These are phyloP conservation scores for Pleomassaria siparia DNA, from an alignment of 2,329 filamentous ascomycete species.

Conservation along the genomic window DNA sequence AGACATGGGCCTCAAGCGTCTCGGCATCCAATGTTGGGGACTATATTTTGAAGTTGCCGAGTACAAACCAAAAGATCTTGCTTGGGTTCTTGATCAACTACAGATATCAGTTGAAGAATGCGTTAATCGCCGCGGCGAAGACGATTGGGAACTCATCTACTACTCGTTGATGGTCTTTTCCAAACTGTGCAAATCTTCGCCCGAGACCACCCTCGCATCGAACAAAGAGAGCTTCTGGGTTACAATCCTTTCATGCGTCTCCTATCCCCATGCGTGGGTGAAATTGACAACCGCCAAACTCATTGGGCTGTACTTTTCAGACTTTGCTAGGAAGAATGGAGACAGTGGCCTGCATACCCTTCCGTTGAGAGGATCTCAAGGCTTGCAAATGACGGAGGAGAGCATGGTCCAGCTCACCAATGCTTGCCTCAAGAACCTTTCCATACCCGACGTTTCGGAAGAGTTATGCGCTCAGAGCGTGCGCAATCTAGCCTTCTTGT, in stretches of 20 bases:
- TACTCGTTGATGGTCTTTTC: constrained; percentile 70
- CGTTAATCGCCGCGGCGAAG: constrained; percentile 52
- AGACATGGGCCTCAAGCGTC: constrained; percentile 68
- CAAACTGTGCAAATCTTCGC: constrained; percentile 67
- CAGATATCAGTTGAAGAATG: constrained; percentile 56
- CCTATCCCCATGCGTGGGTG: constrained; percentile 71
- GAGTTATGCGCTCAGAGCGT: constrained; percentile 76
- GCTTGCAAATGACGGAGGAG: constrained; percentile 65
- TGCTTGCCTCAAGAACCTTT: constrained; percentile 61
- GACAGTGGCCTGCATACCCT: constrained; percentile 56
- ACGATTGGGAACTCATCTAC: constrained; percentile 73
- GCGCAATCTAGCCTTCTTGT: constrained; percentile 82
- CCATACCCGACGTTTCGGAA: constrained; percentile 66
- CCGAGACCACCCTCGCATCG: constrained; percentile 63
- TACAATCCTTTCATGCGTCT: constrained; percentile 67
- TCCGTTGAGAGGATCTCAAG: constrained; percentile 69
- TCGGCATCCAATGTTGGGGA: constrained; percentile 78
- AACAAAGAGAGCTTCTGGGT: constrained; percentile 70
- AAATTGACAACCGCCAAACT: constrained; percentile 76
- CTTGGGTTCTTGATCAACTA: constrained; percentile 56
- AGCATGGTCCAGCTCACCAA: constrained; percentile 63
- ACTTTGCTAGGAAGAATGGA: constrained; percentile 69
- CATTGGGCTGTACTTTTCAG: constrained; percentile 74
- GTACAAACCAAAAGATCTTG: constrained; percentile 65
- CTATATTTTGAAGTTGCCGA: constrained; percentile 77